Evolutionary conservation across 2,329 filamentous ascomycete genomes (phyloP).

Genomic region (Albophoma yamanashiensis): DNA sequence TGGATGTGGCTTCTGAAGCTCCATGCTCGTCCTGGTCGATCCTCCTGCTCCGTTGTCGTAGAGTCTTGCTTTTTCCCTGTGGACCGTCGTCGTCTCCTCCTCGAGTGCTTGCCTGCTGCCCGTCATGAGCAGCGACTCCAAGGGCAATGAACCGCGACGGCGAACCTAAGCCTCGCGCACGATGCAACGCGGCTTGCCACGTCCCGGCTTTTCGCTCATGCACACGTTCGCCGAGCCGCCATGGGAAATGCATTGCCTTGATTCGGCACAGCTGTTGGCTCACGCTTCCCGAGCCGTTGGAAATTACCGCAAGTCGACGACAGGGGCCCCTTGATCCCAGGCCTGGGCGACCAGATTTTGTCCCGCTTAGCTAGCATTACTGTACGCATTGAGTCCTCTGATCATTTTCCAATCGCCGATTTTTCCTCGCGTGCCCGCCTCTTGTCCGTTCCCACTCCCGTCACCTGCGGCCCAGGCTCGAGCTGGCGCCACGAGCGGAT

Average conservation of each 20-base stretch:
- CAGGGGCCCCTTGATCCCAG: neutral
- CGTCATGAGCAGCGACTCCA: neutral
- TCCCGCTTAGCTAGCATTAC: neutral
- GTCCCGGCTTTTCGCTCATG: neutral
- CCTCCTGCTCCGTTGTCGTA: neutral
- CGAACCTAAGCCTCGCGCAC: neutral
- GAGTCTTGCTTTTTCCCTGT: neutral
- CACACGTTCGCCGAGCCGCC: neutral
- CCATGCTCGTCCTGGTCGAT: neutral
- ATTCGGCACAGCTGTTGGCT: neutral
- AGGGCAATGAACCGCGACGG: neutral
- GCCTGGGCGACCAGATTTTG: neutral
- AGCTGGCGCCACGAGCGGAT: neutral
- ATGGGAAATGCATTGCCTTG: neutral
- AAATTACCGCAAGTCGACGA: neutral
- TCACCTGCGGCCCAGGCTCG: neutral
- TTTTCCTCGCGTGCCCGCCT: neutral
- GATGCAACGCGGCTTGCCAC: neutral
- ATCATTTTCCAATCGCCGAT: neutral
- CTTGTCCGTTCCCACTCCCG: neutral
- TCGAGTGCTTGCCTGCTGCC: neutral
- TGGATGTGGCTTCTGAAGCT: neutral
- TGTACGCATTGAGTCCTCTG: neutral
- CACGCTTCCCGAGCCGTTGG: neutral
- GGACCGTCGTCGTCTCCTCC: neutral